These are phyloP conservation scores for Priceomyces castillae DNA, from an alignment of 805 yeast species.

Conservation along the genomic window DNA sequence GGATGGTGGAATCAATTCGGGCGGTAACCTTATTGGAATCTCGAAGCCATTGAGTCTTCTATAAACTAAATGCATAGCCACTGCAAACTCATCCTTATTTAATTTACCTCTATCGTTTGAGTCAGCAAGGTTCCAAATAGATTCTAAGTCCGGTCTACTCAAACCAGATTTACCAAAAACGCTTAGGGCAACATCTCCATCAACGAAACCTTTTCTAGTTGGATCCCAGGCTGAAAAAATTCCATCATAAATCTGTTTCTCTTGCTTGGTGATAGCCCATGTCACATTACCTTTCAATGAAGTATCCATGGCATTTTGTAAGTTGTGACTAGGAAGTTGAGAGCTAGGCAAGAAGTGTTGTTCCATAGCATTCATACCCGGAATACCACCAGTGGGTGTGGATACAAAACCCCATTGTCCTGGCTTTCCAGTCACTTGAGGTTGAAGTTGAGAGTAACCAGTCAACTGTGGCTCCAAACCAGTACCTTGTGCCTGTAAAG, in stretches of 20 bases:
- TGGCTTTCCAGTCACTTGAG: constrained; percentile 64
- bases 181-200: constrained; percentile 78
- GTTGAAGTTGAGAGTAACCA: constrained; percentile 39
- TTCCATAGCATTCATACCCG: constrained; percentile 66
- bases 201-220: constrained; percentile 61
- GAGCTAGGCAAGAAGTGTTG: constrained; percentile 63
- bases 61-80: constrained; percentile 96
- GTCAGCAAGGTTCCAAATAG: constrained; percentile 89
- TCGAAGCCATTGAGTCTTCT: constrained; percentile 84
- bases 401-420: constrained; percentile 81
- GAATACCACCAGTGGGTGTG: constrained; percentile 66
- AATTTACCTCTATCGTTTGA: constrained; percentile 77
- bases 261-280: constrained; percentile 85
- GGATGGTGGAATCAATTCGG: constrained; percentile 87
- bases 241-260: constrained; percentile 79
- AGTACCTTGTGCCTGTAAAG: constrained; percentile 19
- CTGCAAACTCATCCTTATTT: constrained; percentile 87
- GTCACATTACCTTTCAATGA: constrained; percentile 55
- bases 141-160: constrained; percentile 78
- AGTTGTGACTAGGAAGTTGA: constrained; percentile 32
- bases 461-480: constrained; percentile 28
- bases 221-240: constrained; percentile 88
- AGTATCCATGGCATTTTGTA: constrained; percentile 44
- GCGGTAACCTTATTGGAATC: constrained; percentile 80
- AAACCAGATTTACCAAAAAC: constrained; percentile 91